Conservation (phyloP, 306 rosid species). For the Glycine soja region DNA sequence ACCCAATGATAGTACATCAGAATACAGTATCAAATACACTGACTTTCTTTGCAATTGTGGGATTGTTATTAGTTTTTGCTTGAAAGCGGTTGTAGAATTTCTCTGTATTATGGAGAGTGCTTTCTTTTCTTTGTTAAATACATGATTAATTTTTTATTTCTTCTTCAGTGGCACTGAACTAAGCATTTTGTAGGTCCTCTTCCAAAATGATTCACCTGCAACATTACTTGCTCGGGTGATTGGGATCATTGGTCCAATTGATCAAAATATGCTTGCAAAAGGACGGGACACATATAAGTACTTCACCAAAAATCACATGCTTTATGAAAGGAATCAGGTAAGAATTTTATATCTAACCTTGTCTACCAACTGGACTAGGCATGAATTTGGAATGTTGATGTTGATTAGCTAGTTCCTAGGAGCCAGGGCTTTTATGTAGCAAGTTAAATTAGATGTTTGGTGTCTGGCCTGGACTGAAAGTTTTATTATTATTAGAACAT, state of each 20-base stretch:
- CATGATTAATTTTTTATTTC: slow-evolving; percentile 3
- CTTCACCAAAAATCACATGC: slow-evolving; percentile 90
- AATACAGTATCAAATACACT: background rate
- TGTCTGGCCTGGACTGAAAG: background rate
- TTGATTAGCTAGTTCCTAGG: background rate
- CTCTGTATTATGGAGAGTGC: background rate
- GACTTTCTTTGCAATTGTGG: background rate
- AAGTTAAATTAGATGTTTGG: slow-evolving; percentile 8
- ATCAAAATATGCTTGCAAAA: slow-evolving; percentile 86
- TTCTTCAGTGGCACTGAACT: slow-evolving; percentile 34
- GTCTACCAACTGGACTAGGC: background rate
- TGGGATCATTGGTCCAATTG: slow-evolving; percentile 76
- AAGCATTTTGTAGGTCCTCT: slow-evolving; percentile 68
- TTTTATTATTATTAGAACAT: background rate
- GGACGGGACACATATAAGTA: slow-evolving; percentile 87
- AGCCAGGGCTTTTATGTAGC: slow-evolving; percentile 1
- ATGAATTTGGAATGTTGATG: slow-evolving; percentile 36
- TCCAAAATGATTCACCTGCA: slow-evolving; percentile 92
- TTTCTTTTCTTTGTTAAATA: slow-evolving; percentile 25
- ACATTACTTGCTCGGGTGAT: slow-evolving; percentile 86
- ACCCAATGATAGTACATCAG: background rate
- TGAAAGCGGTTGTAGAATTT: background rate
- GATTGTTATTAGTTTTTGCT: slow-evolving; percentile 23
- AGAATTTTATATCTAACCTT: slow-evolving; percentile 28
- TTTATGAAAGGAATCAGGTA: slow-evolving; percentile 92